Conservation (phyloP, 2,329 filamentous ascomycete genomes). For the Gnomoniopsis smithogilvyi region DNA sequence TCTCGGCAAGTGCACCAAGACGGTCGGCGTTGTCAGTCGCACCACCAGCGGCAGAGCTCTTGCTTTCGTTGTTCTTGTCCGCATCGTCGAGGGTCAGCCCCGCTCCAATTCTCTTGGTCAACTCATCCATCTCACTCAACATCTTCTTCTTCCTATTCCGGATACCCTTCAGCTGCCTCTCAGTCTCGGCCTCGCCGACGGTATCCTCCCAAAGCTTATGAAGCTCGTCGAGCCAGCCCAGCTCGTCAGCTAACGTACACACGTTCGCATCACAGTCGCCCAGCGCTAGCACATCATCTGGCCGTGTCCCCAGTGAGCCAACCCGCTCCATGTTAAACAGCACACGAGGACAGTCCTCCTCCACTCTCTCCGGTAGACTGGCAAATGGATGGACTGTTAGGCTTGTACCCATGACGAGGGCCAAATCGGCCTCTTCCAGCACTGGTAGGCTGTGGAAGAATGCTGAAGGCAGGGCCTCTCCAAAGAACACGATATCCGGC, state of each 20-base stretch:
- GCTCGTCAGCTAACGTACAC: slow-evolving; percentile 69
- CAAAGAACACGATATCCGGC: slow-evolving; percentile 94
- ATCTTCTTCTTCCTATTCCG: slow-evolving; percentile 31
- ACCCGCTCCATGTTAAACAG: slow-evolving; percentile 86
- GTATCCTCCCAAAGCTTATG: slow-evolving; percentile 70
- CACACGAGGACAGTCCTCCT: slow-evolving; percentile 65
- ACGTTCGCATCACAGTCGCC: slow-evolving; percentile 84
- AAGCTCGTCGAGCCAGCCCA: slow-evolving; percentile 85
- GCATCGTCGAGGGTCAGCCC: slow-evolving; percentile 21
- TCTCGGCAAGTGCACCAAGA: not conserved
- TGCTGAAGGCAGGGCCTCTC: slow-evolving; percentile 55
- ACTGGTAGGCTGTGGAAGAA: slow-evolving; percentile 61
- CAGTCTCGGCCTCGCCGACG: slow-evolving; percentile 59
- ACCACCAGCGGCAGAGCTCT: not conserved
- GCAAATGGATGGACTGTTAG: slow-evolving; percentile 88
- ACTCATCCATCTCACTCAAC: slow-evolving; percentile 40
- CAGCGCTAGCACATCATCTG: slow-evolving; percentile 82
- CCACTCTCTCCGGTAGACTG: slow-evolving; percentile 65
- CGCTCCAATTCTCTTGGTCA: slow-evolving; percentile 30
- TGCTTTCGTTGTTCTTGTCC: not conserved
- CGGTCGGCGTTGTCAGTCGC: not conserved
- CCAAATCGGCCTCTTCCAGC: slow-evolving; percentile 41
- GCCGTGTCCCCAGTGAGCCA: slow-evolving; percentile 69
- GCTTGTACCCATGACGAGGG: slow-evolving; percentile 69
- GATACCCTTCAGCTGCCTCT: slow-evolving; percentile 39